phyloP scores from a whole-genome alignment of 768 basidiomycete species.

The Boletus pseudopeckii region DNA sequence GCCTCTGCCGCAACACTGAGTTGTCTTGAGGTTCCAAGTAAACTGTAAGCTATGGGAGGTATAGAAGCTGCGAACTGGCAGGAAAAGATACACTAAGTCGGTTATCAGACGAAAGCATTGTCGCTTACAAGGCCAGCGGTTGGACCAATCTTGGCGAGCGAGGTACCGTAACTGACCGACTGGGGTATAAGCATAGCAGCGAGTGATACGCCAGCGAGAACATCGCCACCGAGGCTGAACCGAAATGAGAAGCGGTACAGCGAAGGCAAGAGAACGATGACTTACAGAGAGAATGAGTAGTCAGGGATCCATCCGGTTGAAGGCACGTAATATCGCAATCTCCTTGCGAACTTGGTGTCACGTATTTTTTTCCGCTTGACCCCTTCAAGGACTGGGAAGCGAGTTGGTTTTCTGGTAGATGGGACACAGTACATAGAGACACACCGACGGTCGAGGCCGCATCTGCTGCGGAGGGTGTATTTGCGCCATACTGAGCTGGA shows the following conservation, averaged over 20 bases:
- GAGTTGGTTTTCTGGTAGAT: not conserved
- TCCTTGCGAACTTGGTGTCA: slow-evolving; percentile 40
- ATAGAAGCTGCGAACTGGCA: slow-evolving; percentile 78
- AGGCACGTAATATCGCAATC: slow-evolving; percentile 73
- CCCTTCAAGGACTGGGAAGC: slow-evolving; percentile 7
- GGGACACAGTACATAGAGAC: not conserved
- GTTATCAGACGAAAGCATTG: not conserved
- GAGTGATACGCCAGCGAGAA: slow-evolving; percentile 84
- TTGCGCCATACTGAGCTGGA: slow-evolving; percentile 18
- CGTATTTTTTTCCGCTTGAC: slow-evolving; percentile 15
- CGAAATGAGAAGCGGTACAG: not conserved
- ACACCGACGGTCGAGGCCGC: slow-evolving; percentile 20
- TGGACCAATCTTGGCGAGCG: slow-evolving; percentile 81
- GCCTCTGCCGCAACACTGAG: slow-evolving; percentile 89
- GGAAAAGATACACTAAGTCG: not conserved
- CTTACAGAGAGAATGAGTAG: slow-evolving; percentile 67
- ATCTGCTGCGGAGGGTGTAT: slow-evolving; percentile 12
- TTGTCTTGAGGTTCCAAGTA: slow-evolving; percentile 83
- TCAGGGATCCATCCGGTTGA: slow-evolving; percentile 76
- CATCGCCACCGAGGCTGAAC: slow-evolving; percentile 58
- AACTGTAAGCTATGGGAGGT: slow-evolving; percentile 82
- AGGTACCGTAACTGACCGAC: slow-evolving; percentile 88
- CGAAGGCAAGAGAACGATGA: slow-evolving; percentile 2
- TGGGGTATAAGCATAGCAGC: slow-evolving; percentile 83
- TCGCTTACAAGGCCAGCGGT: slow-evolving; percentile 74